phyloP scores from a whole-genome alignment of 768 basidiomycete species.

The Lactarius indigo region DNA sequence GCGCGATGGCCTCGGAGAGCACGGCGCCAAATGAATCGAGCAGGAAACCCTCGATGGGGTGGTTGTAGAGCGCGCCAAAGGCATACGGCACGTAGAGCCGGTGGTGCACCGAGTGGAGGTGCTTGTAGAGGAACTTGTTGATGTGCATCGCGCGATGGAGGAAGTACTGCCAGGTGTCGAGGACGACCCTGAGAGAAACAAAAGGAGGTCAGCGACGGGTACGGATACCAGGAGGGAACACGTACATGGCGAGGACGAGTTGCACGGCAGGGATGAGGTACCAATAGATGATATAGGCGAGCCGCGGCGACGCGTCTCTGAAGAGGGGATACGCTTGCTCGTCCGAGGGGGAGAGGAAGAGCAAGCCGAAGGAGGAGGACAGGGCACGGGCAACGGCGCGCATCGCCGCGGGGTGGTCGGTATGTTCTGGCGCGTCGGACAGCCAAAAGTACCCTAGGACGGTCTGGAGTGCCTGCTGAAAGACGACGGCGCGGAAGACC shows the following conservation, averaged over 20 bases:
- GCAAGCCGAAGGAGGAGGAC: background rate
- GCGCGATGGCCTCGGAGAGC: slow-evolving; percentile 64
- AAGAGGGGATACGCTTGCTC: slow-evolving; percentile 30
- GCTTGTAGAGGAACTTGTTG: slow-evolving; percentile 86
- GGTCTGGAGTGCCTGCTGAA: slow-evolving; percentile 88
- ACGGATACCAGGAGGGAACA: slow-evolving; percentile 24
- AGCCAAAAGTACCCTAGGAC: slow-evolving; percentile 67
- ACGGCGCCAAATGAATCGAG: slow-evolving; percentile 81
- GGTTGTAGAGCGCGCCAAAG: slow-evolving; percentile 96
- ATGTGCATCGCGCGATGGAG: slow-evolving; percentile 89
- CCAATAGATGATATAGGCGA: slow-evolving; percentile 79
- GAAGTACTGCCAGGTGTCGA: slow-evolving; percentile 99
- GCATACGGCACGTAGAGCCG: slow-evolving; percentile 96
- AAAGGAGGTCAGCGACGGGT: background rate
- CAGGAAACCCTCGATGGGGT: slow-evolving; percentile 90
- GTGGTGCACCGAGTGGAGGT: slow-evolving; percentile 93
- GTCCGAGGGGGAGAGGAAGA: background rate
- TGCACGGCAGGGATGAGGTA: slow-evolving; percentile 81
- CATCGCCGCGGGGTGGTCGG: slow-evolving; percentile 30
- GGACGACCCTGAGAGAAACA: slow-evolving; percentile 60
- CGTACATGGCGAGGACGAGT: slow-evolving; percentile 79
- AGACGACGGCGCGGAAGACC: slow-evolving; percentile 75
- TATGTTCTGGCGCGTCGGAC: slow-evolving; percentile 35
- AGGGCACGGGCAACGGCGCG: background rate
- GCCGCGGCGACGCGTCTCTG: slow-evolving; percentile 35